A percentile compares a stretch with the other conserved stretches of the same genome.
phyloP scores from a whole-genome alignment of 305 asterid species.

The Andrographis paniculata region DNA sequence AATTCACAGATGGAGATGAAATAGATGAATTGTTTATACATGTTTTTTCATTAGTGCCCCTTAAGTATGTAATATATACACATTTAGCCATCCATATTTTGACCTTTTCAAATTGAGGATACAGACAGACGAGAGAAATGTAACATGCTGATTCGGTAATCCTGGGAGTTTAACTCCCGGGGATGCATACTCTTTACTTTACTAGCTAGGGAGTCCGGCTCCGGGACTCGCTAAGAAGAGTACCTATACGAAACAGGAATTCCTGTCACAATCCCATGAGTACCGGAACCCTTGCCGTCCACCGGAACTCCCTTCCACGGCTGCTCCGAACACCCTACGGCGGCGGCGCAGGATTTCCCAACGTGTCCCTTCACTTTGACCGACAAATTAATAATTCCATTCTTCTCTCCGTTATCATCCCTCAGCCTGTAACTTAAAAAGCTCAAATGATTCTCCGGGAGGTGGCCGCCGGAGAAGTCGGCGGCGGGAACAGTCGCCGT shows the following conservation, averaged over 20 bases:
- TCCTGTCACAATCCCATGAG: slow-evolving; percentile 34
- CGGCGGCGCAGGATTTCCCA: slow-evolving; percentile 8
- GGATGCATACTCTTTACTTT: too few species aligned
- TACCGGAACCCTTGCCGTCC: slow-evolving; percentile 11
- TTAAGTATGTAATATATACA: too few species aligned
- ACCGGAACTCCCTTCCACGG: slow-evolving; percentile 23
- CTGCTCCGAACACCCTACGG: slow-evolving; percentile 17
- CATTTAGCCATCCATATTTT: too few species aligned
- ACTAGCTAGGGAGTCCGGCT: too few species aligned
- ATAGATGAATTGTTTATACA: too few species aligned
- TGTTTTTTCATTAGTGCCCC: too few species aligned
- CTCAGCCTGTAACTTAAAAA: slow-evolving; percentile 5
- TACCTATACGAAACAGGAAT: slow-evolving; percentile 32
- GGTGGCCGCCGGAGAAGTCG: slow-evolving; percentile 6
- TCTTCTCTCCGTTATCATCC: neutral
- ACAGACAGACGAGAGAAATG: too few species aligned
- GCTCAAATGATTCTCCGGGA: slow-evolving; percentile 3
- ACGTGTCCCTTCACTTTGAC: slow-evolving; percentile 32
- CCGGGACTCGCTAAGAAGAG: neutral
- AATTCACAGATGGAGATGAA: too few species aligned
- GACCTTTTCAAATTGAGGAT: too few species aligned
- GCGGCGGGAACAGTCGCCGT: neutral
- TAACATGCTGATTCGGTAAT: too few species aligned
- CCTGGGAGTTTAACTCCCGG: too few species aligned
- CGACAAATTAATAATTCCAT: slow-evolving; percentile 33